These are phyloP conservation scores for Phaseolus lunatus DNA, from an alignment of 306 rosid species.

Conservation along the genomic window DNA sequence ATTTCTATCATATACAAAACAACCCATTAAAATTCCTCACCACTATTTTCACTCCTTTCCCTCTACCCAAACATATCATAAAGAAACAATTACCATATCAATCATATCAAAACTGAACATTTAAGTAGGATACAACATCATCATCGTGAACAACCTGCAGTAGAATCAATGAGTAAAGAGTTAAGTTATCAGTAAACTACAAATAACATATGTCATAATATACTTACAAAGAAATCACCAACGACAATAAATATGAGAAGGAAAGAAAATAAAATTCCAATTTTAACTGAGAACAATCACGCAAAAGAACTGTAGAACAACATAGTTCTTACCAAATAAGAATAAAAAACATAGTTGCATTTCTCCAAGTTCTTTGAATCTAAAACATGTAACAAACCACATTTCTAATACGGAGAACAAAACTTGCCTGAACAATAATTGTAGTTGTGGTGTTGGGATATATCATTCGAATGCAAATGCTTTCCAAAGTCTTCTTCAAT, in stretches of 20 bases:
- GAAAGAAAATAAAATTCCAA: not conserved
- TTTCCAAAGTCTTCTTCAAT: slow-evolving; percentile 78
- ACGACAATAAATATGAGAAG: not conserved
- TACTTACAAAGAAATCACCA: not conserved
- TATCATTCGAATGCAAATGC: slow-evolving; percentile 71
- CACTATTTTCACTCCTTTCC: too few species aligned
- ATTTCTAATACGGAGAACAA: not conserved
- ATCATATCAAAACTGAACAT: slow-evolving; percentile 39
- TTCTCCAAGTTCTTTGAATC: not conserved
- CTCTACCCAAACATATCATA: too few species aligned
- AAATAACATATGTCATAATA: not conserved
- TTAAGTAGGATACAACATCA: slow-evolving; percentile 86
- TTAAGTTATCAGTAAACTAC: not conserved
- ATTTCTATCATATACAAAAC: too few species aligned
- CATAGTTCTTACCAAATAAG: not conserved
- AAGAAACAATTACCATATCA: slow-evolving; percentile 20
- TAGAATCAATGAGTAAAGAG: slow-evolving; percentile 37
- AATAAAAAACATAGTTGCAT: not conserved
- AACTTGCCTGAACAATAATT: slow-evolving; percentile 70
- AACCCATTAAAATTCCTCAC: too few species aligned
- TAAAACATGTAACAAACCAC: not conserved
- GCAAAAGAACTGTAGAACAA: not conserved
- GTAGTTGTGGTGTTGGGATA: slow-evolving; percentile 86
- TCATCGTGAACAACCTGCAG: slow-evolving; percentile 94
- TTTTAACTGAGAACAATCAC: not conserved